These are phyloP conservation scores for Fusarium concolor DNA, from an alignment of 2,329 filamentous ascomycete genomes.

Conservation along the genomic window DNA sequence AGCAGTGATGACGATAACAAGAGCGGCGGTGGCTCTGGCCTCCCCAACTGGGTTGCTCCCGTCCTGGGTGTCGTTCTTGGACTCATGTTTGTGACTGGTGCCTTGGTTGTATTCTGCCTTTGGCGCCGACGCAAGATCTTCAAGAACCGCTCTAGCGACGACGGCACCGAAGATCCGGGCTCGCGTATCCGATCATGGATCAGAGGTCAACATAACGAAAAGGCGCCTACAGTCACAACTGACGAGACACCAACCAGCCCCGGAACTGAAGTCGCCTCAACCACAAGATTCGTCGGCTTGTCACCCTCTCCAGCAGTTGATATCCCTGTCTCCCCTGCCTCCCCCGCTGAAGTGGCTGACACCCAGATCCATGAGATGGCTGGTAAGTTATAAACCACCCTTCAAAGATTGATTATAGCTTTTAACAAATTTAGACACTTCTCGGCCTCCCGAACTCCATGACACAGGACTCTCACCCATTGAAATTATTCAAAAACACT, in stretches of 20 bases:
- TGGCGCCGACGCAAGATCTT: slow-evolving; percentile 63
- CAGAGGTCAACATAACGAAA: slow-evolving; percentile 56
- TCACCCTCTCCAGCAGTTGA: slow-evolving; percentile 33
- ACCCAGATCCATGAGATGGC: slow-evolving; percentile 60
- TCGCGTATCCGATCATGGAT: slow-evolving; percentile 66
- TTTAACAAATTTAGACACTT: slow-evolving; percentile 54
- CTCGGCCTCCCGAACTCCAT: slow-evolving; percentile 58
- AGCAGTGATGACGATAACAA: slow-evolving; percentile 30
- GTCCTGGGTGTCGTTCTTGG: slow-evolving; percentile 72
- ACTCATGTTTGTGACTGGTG: slow-evolving; percentile 64
- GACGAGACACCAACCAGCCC: slow-evolving; percentile 56
- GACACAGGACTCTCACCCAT: slow-evolving; percentile 56
- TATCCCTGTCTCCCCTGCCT: slow-evolving; percentile 4
- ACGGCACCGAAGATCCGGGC: slow-evolving; percentile 59
- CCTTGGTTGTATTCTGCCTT: slow-evolving; percentile 64
- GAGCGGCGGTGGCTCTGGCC: slow-evolving; percentile 51
- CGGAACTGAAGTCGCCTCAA: slow-evolving; percentile 54
- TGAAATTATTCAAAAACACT: slow-evolving; percentile 54
- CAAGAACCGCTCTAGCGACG: slow-evolving; percentile 52
- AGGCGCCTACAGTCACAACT: slow-evolving; percentile 59
- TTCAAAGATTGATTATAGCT: not conserved
- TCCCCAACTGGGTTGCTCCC: slow-evolving; percentile 69
- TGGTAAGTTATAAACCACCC: slow-evolving; percentile 51
- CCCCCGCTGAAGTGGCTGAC: slow-evolving; percentile 56
- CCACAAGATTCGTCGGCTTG: slow-evolving; percentile 23